These are phyloP conservation scores for Cryptococcus amylolentus DNA, from an alignment of 1,284 basidiomycete genomes.

Conservation along the genomic window DNA sequence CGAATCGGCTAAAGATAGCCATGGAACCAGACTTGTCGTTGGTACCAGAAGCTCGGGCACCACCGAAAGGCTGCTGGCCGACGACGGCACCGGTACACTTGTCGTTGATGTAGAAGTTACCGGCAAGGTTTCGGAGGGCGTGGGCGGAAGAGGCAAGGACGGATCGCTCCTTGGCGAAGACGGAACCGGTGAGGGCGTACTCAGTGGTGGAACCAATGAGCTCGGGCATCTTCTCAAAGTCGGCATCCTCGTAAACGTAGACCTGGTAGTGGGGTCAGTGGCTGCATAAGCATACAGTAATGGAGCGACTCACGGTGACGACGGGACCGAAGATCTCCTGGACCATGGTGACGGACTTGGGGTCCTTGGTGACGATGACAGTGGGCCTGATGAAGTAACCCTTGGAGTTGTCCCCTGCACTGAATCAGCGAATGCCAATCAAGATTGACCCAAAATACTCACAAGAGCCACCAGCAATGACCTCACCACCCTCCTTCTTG, in stretches of 20 bases:
- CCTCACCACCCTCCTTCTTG: slow-evolving; percentile 79
- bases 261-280: slow-evolving; percentile 52
- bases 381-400: slow-evolving; percentile 95
- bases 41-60: slow-evolving; percentile 86
- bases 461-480: slow-evolving; percentile 79
- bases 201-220: slow-evolving; percentile 81
- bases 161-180: slow-evolving; percentile 75
- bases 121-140: slow-evolving; percentile 68
- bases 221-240: slow-evolving; percentile 76
- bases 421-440: background rate
- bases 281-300: background rate
- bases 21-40: slow-evolving; percentile 97
- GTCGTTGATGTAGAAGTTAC: slow-evolving; percentile 88
- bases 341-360: slow-evolving; percentile 82
- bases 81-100: slow-evolving; percentile 90
- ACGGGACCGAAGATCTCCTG: slow-evolving; percentile 99
- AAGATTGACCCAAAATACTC: slow-evolving; percentile 2
- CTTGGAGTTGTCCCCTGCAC: slow-evolving; percentile 67
- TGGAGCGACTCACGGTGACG: slow-evolving; percentile 64
- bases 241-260: slow-evolving; percentile 81
- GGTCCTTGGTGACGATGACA: slow-evolving; percentile 89
- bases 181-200: slow-evolving; percentile 88
- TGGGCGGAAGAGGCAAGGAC: slow-evolving; percentile 72
- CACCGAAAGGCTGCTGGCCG: slow-evolving; percentile 96
- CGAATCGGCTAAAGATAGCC: slow-evolving; percentile 83